Conservation (phyloP, 306 rosid species). For the Clitoria ternatea region DNA sequence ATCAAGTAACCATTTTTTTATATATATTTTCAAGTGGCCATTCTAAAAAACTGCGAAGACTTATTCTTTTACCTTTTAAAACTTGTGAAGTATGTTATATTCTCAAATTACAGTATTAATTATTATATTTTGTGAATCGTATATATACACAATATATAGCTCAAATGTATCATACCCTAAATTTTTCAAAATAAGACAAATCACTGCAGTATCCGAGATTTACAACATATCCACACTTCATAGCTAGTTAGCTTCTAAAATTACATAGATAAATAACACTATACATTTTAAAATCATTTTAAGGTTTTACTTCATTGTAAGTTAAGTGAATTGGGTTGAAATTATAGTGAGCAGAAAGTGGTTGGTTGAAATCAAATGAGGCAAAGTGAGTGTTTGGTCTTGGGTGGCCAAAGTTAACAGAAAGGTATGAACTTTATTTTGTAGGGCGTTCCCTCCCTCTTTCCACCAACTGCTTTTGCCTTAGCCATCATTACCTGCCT, state of each 20-base stretch:
- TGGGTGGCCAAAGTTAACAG: conserved; percentile 38
- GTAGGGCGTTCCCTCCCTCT: conserved; percentile 63
- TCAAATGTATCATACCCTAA: too few relatives aligned
- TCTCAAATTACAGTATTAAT: too few relatives aligned
- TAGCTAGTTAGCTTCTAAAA: not conserved
- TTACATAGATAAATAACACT: not conserved
- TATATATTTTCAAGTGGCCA: too few relatives aligned
- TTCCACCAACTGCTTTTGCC: conserved; percentile 48
- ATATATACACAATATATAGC: too few relatives aligned
- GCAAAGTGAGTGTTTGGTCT: not conserved
- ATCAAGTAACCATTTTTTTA: too few relatives aligned
- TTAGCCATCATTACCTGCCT: conserved; percentile 39
- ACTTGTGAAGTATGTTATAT: too few relatives aligned
- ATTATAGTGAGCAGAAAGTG: not conserved
- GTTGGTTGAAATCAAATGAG: conserved; percentile 18
- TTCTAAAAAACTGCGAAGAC: too few relatives aligned
- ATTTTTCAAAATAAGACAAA: too few relatives aligned
- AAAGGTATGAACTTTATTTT: conserved; percentile 57
- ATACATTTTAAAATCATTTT: not conserved
- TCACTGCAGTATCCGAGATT: too few relatives aligned
- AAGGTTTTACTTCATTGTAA: not conserved
- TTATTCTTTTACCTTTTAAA: too few relatives aligned
- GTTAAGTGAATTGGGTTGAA: not conserved
- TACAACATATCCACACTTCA: too few relatives aligned
- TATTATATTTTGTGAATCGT: too few relatives aligned